A percentile compares a stretch with the other conserved stretches of the same genome.
Evolutionary conservation across 495 filamentous ascomycete genomes (phyloP).

Genomic region (Podospora anserina): DNA sequence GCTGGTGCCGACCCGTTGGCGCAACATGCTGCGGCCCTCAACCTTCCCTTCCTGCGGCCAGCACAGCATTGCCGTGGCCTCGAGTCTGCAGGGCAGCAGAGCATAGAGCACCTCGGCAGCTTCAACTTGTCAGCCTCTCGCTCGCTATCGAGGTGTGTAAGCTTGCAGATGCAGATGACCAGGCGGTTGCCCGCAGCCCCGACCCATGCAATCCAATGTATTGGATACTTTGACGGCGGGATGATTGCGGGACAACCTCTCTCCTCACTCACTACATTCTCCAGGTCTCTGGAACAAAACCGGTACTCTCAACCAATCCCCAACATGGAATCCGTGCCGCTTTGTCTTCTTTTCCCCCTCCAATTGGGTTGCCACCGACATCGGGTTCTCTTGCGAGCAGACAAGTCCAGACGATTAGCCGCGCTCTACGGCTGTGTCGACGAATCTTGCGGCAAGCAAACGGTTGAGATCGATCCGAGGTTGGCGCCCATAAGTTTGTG

Average conservation of each 20-base stretch:
- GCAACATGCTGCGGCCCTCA: conserved; percentile 12
- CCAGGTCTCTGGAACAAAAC: conserved; percentile 16
- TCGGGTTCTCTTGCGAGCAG: background rate
- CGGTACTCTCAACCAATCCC: conserved; percentile 3
- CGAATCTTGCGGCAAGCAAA: background rate
- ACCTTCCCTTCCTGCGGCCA: conserved; percentile 5
- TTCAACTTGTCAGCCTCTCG: conserved; percentile 1
- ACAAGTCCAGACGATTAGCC: background rate
- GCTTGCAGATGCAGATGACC: background rate
- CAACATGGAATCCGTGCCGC: conserved; percentile 2
- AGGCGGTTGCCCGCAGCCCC: background rate
- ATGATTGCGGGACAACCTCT: background rate
- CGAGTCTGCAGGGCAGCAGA: conserved; percentile 5
- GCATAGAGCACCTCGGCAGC: conserved; percentile 15
- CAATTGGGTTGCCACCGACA: background rate
- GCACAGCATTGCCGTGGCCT: conserved; percentile 4
- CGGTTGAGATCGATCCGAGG: background rate
- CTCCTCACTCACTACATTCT: background rate
- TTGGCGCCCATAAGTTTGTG: background rate
- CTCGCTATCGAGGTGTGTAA: background rate
- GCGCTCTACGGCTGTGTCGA: background rate
- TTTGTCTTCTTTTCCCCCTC: conserved; percentile 5
- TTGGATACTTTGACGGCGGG: conserved; percentile 7
- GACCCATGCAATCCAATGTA: conserved; percentile 10
- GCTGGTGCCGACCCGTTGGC: conserved; percentile 20